Conservation (phyloP, 495 filamentous ascomycete genomes). For the Thermochaetoides thermophila region DNA sequence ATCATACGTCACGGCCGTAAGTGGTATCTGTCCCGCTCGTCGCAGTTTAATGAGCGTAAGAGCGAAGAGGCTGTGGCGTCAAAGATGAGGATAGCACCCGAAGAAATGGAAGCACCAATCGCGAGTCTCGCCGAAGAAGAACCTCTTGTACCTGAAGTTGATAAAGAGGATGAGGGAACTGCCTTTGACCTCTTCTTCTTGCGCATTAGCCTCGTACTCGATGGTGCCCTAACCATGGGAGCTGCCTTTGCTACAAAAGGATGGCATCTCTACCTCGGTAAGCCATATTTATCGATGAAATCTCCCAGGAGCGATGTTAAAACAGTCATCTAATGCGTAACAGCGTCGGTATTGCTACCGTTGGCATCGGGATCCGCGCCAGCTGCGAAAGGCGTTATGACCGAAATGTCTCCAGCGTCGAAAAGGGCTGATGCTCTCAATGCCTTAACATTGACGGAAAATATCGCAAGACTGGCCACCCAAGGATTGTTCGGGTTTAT, state of each 20-base stretch:
- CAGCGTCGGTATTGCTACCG: too few relatives aligned
- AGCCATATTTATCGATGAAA: too few relatives aligned
- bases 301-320: too few relatives aligned
- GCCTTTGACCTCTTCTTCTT: conserved; percentile 42
- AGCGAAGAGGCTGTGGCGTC: not conserved
- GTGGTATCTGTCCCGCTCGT: conserved; percentile 27
- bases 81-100: conserved; percentile 6
- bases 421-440: conserved; percentile 39
- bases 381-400: conserved; percentile 43
- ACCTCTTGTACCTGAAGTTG: conserved; percentile 15
- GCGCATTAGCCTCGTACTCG: conserved; percentile 34
- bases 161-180: conserved; percentile 22
- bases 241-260: conserved; percentile 33
- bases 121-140: conserved; percentile 29
- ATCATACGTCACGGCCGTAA: conserved; percentile 35
- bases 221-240: conserved; percentile 36
- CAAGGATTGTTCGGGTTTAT: conserved; percentile 40
- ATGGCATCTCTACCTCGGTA: conserved; percentile 42
- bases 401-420: conserved; percentile 34
- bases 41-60: not conserved
- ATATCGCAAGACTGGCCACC: conserved; percentile 34
- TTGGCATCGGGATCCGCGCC: conserved; percentile 40
- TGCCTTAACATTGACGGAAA: conserved; percentile 41
- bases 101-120: conserved; percentile 25
- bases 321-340: too few relatives aligned